A percentile compares a stretch with the other conserved stretches of the same genome.
These are phyloP conservation scores for Wickerhamiella nectarea DNA, from an alignment of 805 yeast genomes.

Conservation along the genomic window DNA sequence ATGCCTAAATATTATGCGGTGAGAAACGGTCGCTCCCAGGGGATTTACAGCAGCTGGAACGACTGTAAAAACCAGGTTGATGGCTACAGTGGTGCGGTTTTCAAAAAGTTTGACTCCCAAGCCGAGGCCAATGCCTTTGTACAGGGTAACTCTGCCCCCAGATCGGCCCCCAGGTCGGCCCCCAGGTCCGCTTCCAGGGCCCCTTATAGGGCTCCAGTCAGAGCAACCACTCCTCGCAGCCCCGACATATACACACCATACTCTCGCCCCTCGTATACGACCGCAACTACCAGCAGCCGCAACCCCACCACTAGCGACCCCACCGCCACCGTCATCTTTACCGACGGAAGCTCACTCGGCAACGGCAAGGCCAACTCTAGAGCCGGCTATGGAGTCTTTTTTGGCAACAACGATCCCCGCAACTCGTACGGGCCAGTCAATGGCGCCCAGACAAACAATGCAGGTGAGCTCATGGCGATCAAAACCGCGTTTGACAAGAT, in stretches of 20 bases:
- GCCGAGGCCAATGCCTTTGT: slow-evolving; percentile 38
- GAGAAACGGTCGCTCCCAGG: slow-evolving; percentile 37
- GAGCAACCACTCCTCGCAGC: neutral
- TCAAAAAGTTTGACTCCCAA: slow-evolving; percentile 38
- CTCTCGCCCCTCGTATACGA: too few species aligned
- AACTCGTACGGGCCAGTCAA: slow-evolving; percentile 43
- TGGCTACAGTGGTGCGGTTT: slow-evolving; percentile 45
- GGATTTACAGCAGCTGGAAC: slow-evolving; percentile 50
- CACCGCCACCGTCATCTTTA: slow-evolving; percentile 32
- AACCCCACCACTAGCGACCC: too few species aligned
- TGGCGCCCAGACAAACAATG: slow-evolving; percentile 54
- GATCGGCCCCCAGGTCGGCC: neutral
- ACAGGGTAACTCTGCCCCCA: neutral
- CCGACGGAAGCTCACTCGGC: slow-evolving; percentile 66
- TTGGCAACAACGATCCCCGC: slow-evolving; percentile 40
- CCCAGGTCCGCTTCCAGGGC: neutral
- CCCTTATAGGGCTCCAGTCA: neutral
- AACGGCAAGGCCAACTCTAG: slow-evolving; percentile 36
- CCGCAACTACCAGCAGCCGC: too few species aligned
- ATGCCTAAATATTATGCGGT: slow-evolving; percentile 39
- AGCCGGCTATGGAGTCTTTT: slow-evolving; percentile 70
- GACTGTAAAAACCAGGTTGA: slow-evolving; percentile 33
- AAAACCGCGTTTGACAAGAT: slow-evolving; percentile 36
- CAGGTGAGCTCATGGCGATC: slow-evolving; percentile 68
- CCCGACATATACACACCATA: too few species aligned